Percentiles rank a stretch among this genome's conserved stretches.
These are phyloP conservation scores for Zymoseptoria tritici DNA, from an alignment of 2,329 filamentous ascomycete genomes.

Conservation along the genomic window DNA sequence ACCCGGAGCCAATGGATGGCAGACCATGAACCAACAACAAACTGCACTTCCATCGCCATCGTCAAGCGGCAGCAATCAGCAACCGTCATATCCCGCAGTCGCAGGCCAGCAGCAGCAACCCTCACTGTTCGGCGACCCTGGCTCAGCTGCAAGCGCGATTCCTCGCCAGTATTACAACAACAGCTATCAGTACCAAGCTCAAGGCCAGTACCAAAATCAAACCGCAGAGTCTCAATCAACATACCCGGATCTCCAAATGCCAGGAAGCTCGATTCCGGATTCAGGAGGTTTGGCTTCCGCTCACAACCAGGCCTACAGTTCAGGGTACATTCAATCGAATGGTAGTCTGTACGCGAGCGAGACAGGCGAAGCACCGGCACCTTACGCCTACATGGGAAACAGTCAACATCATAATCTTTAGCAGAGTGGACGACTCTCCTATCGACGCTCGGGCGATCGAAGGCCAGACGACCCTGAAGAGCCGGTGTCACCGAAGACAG, in stretches of 20 bases:
- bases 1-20: conserved; percentile 9
- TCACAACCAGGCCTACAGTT: conserved; percentile 9
- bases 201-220: conserved; percentile 8
- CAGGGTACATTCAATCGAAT: conserved; percentile 3
- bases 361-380: conserved; percentile 1
- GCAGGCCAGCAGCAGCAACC: conserved; percentile 7
- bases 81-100: conserved; percentile 8
- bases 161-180: conserved; percentile 10
- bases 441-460: neutral
- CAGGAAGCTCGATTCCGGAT: conserved; percentile 7
- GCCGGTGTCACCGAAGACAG: neutral
- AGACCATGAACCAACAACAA: conserved; percentile 5
- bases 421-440: neutral
- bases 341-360: conserved; percentile 2
- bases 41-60: conserved; percentile 14
- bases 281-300: conserved; percentile 3
- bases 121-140: conserved; percentile 13
- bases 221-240: neutral
- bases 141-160: conserved; percentile 11
- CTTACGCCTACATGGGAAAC: conserved; percentile 4
- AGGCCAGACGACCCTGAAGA: neutral
- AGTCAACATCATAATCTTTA: neutral
- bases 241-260: conserved; percentile 11
- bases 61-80: conserved; percentile 9
- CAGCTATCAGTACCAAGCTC: conserved; percentile 8